A percentile compares a stretch with the other conserved stretches of the same genome.
Conservation (phyloP, 2,329 filamentous ascomycete species). For the Daldinia sp. region DNA sequence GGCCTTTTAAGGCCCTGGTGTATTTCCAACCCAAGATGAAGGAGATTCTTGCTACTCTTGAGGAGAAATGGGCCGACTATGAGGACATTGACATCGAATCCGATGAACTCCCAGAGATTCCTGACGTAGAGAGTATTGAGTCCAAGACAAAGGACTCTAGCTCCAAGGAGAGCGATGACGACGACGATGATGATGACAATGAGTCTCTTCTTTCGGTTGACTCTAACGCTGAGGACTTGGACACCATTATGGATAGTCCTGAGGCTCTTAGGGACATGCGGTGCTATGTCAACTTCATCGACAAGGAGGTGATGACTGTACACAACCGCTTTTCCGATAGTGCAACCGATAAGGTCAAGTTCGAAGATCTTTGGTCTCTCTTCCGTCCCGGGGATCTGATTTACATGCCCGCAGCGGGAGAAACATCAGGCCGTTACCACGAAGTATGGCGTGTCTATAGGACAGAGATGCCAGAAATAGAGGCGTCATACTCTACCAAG, state of each 20-base stretch:
- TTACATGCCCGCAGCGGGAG: constrained; percentile 50
- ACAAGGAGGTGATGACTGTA: constrained; percentile 52
- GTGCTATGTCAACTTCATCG: constrained; percentile 55
- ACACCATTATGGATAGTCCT: constrained; percentile 50
- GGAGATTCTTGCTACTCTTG: constrained; percentile 49
- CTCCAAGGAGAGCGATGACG: constrained; percentile 26
- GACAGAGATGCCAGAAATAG: constrained; percentile 44
- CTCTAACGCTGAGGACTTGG: constrained; percentile 49
- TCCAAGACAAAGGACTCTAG: constrained; percentile 25
- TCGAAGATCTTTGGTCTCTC: constrained; percentile 54
- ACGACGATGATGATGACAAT: constrained; percentile 45
- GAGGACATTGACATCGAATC: constrained; percentile 46
- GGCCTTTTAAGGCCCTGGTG: constrained; percentile 52
- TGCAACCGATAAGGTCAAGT: constrained; percentile 47
- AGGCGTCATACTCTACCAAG: constrained; percentile 43
- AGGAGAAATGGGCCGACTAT: constrained; percentile 53
- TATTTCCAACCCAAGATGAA: constrained; percentile 54
- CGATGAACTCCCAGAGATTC: constrained; percentile 38
- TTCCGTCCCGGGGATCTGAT: constrained; percentile 53
- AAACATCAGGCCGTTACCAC: constrained; percentile 50
- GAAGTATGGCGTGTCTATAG: constrained; percentile 52
- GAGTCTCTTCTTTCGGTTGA: constrained; percentile 50
- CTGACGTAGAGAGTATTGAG: constrained; percentile 39
- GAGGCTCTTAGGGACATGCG: constrained; percentile 53
- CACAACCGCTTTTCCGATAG: constrained; percentile 43